A percentile compares a stretch with the other conserved stretches of the same genome.
phyloP scores from a whole-genome alignment of 1,284 basidiomycete genomes.

The Cryptococcus floricola region DNA sequence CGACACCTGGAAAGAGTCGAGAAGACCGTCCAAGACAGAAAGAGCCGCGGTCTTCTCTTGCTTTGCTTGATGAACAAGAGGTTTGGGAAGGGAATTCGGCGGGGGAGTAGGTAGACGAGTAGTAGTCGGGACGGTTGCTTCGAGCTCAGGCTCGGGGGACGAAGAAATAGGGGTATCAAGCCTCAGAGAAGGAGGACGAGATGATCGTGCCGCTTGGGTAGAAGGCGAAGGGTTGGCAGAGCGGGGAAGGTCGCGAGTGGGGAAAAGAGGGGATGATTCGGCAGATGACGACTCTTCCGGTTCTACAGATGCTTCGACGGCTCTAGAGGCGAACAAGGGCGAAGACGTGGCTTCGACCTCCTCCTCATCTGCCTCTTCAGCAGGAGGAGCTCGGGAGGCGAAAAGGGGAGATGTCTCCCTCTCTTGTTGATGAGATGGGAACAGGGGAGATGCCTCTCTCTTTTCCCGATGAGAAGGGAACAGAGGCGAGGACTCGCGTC shows the following conservation, averaged over 20 bases:
- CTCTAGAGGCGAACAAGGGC: no score
- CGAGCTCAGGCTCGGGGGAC: not conserved
- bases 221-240: conserved; percentile 3
- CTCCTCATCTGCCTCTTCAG: not conserved
- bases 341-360: no score
- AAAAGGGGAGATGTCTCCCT: conserved; percentile 15
- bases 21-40: conserved; percentile 25
- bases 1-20: conserved; percentile 13
- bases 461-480: conserved; percentile 10
- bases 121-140: not conserved
- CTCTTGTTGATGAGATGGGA: conserved; percentile 7
- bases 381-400: not conserved
- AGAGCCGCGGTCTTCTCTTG: conserved; percentile 28
- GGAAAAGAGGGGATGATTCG: conserved; percentile 19
- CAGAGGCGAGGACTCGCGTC: conserved; percentile 15
- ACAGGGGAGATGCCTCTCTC: conserved; percentile 21
- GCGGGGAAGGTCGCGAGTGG: conserved; percentile 2
- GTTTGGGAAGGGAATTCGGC: conserved; percentile 18
- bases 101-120: not conserved
- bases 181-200: not conserved
- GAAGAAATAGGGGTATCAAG: not conserved
- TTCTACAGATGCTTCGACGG: not conserved
- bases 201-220: no score
- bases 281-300: not conserved
- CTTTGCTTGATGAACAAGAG: conserved; percentile 17